These are phyloP conservation scores for Lepiota venenata DNA, from an alignment of 768 basidiomycete species.

Conservation along the genomic window DNA sequence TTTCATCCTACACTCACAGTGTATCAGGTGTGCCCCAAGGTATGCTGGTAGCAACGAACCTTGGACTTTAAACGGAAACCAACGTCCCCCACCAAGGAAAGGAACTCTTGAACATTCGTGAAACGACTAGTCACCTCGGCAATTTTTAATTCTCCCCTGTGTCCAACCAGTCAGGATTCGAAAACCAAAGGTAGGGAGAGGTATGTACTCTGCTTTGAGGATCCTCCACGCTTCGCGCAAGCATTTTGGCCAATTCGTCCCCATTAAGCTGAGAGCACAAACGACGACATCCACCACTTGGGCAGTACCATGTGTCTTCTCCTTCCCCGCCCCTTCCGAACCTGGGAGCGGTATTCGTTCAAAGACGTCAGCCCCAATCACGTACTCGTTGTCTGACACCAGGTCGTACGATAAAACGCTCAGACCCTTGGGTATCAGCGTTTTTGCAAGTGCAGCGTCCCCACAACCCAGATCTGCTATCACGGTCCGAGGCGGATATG, in stretches of 20 bases:
- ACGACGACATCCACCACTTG: slow-evolving; percentile 89
- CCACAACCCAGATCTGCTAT: slow-evolving; percentile 96
- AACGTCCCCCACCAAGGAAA: slow-evolving; percentile 54
- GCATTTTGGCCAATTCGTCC: slow-evolving; percentile 92
- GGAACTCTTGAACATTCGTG: slow-evolving; percentile 62
- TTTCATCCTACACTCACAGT: slow-evolving; percentile 53
- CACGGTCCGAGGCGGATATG: slow-evolving; percentile 63
- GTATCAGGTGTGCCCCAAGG: background rate
- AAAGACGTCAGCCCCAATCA: slow-evolving; percentile 91
- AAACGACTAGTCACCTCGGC: slow-evolving; percentile 91
- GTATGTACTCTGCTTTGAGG: slow-evolving; percentile 73
- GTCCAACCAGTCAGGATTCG: background rate
- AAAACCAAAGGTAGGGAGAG: background rate
- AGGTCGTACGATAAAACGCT: slow-evolving; percentile 79
- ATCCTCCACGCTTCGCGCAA: slow-evolving; percentile 89
- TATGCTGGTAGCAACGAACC: slow-evolving; percentile 35
- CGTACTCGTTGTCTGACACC: slow-evolving; percentile 68
- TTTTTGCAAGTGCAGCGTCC: slow-evolving; percentile 82
- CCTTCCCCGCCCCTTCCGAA: slow-evolving; percentile 43
- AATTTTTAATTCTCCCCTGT: slow-evolving; percentile 77
- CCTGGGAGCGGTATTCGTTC: slow-evolving; percentile 81
- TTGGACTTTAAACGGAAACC: slow-evolving; percentile 74
- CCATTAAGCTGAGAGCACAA: slow-evolving; percentile 96
- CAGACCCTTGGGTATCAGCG: slow-evolving; percentile 65
- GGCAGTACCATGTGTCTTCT: slow-evolving; percentile 48